A percentile compares a stretch with the other conserved stretches of the same genome.
Conservation (phyloP, 192 early-diverging fungal genomes). For the Linnemannia hyalina region DNA sequence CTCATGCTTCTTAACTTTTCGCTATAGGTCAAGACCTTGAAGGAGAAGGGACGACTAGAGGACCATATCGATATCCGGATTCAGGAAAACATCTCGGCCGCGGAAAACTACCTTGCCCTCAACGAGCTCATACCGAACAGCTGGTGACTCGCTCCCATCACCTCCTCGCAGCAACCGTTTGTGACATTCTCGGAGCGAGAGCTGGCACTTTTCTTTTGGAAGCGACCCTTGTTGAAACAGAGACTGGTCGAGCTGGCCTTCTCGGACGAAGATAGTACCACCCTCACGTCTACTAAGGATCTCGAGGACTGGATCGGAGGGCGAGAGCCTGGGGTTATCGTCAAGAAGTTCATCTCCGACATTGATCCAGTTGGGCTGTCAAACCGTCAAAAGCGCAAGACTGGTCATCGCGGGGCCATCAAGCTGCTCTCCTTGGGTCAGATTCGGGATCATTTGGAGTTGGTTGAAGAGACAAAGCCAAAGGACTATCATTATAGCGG, state of each 20-base stretch:
- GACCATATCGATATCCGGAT: slow-evolving; percentile 6
- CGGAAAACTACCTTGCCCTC: slow-evolving; percentile 26
- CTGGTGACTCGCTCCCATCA: slow-evolving; percentile 19
- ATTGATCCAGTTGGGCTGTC: slow-evolving; percentile 6
- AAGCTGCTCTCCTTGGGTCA: too few relatives aligned
- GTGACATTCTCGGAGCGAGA: slow-evolving; percentile 27
- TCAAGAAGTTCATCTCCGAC: background rate
- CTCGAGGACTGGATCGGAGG: too few relatives aligned
- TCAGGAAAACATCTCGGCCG: slow-evolving; percentile 9
- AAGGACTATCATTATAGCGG: background rate
- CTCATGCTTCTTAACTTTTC: too few relatives aligned
- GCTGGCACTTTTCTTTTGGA: slow-evolving; percentile 14
- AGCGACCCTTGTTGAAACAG: background rate
- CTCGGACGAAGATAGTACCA: background rate
- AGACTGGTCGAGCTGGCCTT: slow-evolving; percentile 14
- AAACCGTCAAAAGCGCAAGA: slow-evolving; percentile 8
- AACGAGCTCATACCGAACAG: slow-evolving; percentile 15
- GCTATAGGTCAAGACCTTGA: too few relatives aligned
- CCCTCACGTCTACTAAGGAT: background rate
- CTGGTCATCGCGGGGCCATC: slow-evolving; percentile 9
- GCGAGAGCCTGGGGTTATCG: too few relatives aligned
- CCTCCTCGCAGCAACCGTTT: slow-evolving; percentile 22
- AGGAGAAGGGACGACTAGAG: too few relatives aligned
- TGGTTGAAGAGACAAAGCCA: background rate
- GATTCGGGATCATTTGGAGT: slow-evolving; percentile 3